Evolutionary conservation across 306 rosid species (phyloP).

Genomic region (Hippophae tibetana): DNA sequence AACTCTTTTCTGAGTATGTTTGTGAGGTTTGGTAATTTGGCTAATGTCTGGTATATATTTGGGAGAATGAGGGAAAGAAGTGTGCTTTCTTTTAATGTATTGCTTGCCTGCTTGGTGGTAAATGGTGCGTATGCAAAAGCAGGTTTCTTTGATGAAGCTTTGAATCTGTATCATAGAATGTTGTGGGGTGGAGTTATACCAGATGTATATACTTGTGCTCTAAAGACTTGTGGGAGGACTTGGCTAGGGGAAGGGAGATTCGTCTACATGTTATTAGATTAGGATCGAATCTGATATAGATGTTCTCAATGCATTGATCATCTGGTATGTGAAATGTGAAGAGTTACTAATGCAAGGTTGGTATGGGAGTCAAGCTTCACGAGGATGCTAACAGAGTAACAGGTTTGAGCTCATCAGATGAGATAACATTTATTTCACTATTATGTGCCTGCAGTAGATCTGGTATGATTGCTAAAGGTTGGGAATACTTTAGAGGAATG

Average conservation of each 20-base stretch:
- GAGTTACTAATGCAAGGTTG: conserved; percentile 40
- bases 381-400: conserved; percentile 40
- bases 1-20: conserved; percentile 79
- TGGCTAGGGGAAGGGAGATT: conserved; percentile 72
- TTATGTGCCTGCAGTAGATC: conserved; percentile 87
- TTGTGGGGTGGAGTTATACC: conserved; percentile 82
- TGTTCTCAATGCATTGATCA: conserved; percentile 73
- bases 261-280: conserved; percentile 68
- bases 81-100: conserved; percentile 81
- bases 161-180: conserved; percentile 82
- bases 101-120: conserved; percentile 23
- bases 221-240: conserved; percentile 77
- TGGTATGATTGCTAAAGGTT: conserved; percentile 64
- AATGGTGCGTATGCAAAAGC: conserved; percentile 80
- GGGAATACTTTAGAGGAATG: conserved; percentile 61
- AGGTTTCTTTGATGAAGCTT: conserved; percentile 73
- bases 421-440: conserved; percentile 52
- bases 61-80: conserved; percentile 76
- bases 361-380: conserved; percentile 65
- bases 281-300: conserved; percentile 84
- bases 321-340: conserved; percentile 79
- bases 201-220: conserved; percentile 78
- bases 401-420: conserved; percentile 55
- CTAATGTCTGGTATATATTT: conserved; percentile 84
- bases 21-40: conserved; percentile 74